Evolutionary conservation across 106 monocot genomes (phyloP).

Genomic region (Alisma plantagoaquatica): DNA sequence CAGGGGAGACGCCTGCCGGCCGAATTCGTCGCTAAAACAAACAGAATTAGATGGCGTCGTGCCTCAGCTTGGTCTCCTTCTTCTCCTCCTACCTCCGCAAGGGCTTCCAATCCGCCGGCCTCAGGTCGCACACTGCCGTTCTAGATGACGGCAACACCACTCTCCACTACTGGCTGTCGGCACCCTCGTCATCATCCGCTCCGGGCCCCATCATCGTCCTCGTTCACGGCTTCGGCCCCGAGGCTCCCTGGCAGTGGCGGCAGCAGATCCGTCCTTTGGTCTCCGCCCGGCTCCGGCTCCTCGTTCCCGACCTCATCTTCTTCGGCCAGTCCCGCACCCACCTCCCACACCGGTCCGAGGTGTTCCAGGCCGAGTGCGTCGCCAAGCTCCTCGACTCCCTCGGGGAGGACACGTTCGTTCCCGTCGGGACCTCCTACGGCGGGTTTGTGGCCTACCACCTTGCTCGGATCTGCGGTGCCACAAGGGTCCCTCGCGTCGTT

Average conservation of each 20-base stretch:
- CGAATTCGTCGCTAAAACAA: too few species aligned
- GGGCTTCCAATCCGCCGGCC: slow-evolving; percentile 53
- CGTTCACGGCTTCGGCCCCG: slow-evolving; percentile 55
- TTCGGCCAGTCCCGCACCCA: slow-evolving; percentile 54
- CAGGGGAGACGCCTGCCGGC: background rate
- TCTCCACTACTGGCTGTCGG: slow-evolving; percentile 35
- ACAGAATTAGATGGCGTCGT: too few species aligned
- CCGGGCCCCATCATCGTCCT: slow-evolving; percentile 41
- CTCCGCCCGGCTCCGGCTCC: slow-evolving; percentile 16
- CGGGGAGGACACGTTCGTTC: slow-evolving; percentile 25
- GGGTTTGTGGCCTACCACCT: slow-evolving; percentile 74
- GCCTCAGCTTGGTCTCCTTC: slow-evolving; percentile 51
- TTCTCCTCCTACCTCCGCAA: slow-evolving; percentile 47
- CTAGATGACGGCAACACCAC: slow-evolving; percentile 32
- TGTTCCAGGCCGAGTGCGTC: slow-evolving; percentile 57
- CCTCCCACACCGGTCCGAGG: slow-evolving; percentile 45
- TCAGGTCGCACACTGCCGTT: slow-evolving; percentile 22
- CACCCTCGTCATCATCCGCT: slow-evolving; percentile 2
- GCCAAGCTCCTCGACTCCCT: slow-evolving; percentile 34
- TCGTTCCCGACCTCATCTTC: slow-evolving; percentile 58
- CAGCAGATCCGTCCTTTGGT: slow-evolving; percentile 31
- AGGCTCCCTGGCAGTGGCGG: slow-evolving; percentile 49
- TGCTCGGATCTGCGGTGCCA: slow-evolving; percentile 41
- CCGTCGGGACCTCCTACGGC: slow-evolving; percentile 69
- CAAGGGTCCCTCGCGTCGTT: slow-evolving; percentile 43